Evolutionary conservation across 192 early-diverging fungal species (phyloP), one percentile per base, ranked within the genome.

Genomic region (Lobosporangium transversale): DNA sequence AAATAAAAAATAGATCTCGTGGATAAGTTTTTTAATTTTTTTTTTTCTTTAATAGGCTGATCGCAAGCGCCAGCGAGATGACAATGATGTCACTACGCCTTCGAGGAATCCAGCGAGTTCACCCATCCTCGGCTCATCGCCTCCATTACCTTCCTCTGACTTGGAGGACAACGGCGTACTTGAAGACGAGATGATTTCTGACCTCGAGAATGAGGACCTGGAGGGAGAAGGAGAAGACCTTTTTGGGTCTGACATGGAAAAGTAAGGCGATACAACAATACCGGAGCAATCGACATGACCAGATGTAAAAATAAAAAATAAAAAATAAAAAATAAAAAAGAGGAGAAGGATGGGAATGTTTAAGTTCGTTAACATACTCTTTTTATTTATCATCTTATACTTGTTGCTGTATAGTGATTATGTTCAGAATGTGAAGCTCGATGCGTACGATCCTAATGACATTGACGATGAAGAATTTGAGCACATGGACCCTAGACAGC

Each of bases 221-320:
- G 86, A 86, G 35, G 83, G 88, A 35, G 89, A 92, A 29, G 97
- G 96, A 15, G 94, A 95, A 70, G 95, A 99, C 82, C 83, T 99
- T 67, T 96, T 95, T 84, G 93, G 91, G 14, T 89, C 89, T 21
- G 86, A 87, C 49, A 88, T 97, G 85, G 93, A 94, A 61, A 85
- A 84, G 92, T 95, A 85, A 66, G 79, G 53, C 9, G 8, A 2
- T 24, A 9, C 2, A 12, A 42, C 17, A 12, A 42, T 17, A 42
- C 9, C 17, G 9, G 40, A 9, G 10, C 9, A 42, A 12, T 12
- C 17, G 40, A 42, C 40, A 42, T 12, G 40, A 17, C 40, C 10
- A 42, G 10, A 9, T 12, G 9, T 9, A 9, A 12, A 17, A 42
- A 17, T 42, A 42, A 9, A 12, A 17, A 9, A 9, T 20, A 27